Conservation (phyloP, 2,329 filamentous ascomycete genomes). For the Diaporthe nobilis region DNA sequence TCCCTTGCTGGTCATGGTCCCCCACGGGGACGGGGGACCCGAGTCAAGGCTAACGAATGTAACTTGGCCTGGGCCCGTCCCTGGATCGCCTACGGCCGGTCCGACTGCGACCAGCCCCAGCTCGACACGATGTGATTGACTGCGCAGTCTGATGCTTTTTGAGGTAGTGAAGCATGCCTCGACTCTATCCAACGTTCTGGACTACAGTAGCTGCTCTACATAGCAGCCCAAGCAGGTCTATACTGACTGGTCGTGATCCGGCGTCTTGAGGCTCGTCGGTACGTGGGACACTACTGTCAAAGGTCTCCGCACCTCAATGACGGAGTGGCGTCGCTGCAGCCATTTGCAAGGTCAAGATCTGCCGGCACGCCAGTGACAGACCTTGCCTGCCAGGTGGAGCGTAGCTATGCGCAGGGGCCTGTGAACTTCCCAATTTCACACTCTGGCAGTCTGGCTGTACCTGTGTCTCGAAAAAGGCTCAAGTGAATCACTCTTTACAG, state of each 20-base stretch:
- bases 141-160: neutral
- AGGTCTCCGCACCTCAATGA: slow-evolving; percentile 4
- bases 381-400: neutral
- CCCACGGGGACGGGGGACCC: slow-evolving; percentile 29
- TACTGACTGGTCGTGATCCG: neutral
- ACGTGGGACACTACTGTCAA: neutral
- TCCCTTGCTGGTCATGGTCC: neutral
- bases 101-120: neutral
- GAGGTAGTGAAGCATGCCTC: neutral
- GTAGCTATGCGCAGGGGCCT: no score
- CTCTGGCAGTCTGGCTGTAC: neutral
- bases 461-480: neutral
- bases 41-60: slow-evolving; percentile 21
- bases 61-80: slow-evolving; percentile 7
- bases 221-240: neutral
- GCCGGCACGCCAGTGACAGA: neutral
- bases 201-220: neutral
- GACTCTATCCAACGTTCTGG: neutral
- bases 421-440: neutral
- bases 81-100: slow-evolving; percentile 11
- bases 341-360: neutral
- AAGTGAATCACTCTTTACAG: neutral
- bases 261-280: neutral
- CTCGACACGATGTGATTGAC: neutral
- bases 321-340: neutral